Conservation (phyloP, 768 basidiomycete species). For the Galerina marginata region DNA sequence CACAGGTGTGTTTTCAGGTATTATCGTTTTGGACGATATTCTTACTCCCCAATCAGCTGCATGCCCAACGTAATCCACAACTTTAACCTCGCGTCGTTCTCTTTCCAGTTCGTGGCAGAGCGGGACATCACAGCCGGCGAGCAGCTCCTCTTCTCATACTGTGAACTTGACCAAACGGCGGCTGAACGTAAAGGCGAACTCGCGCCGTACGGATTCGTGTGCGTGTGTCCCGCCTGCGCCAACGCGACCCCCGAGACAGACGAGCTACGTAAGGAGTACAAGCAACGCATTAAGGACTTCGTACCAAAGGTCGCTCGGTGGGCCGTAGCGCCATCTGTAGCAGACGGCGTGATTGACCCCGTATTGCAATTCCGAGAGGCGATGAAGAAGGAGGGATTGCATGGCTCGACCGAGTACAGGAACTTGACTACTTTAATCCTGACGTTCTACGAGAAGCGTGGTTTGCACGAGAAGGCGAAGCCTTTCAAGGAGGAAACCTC, state of each 20-base stretch:
- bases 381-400: conserved; percentile 7
- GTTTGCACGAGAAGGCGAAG: neutral
- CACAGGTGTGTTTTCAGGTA: conserved; percentile 34
- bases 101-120: conserved; percentile 30
- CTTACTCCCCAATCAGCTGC: conserved; percentile 25
- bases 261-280: conserved; percentile 24
- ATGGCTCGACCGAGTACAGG: neutral
- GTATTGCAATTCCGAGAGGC: neutral
- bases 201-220: conserved; percentile 31
- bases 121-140: conserved; percentile 33
- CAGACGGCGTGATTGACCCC: neutral
- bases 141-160: conserved; percentile 36
- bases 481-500: neutral
- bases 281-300: neutral
- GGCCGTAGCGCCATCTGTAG: neutral
- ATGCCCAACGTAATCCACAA: conserved; percentile 29
- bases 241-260: conserved; percentile 28
- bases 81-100: conserved; percentile 36
- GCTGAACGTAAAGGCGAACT: conserved; percentile 28
- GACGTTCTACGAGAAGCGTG: neutral
- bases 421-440: neutral
- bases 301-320: too few species aligned
- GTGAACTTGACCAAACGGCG: conserved; percentile 17
- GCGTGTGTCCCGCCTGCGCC: conserved; percentile 29
- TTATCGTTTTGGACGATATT: neutral